phyloP scores from a whole-genome alignment of 2,329 filamentous ascomycete species.

The Didymella keratinophila region DNA sequence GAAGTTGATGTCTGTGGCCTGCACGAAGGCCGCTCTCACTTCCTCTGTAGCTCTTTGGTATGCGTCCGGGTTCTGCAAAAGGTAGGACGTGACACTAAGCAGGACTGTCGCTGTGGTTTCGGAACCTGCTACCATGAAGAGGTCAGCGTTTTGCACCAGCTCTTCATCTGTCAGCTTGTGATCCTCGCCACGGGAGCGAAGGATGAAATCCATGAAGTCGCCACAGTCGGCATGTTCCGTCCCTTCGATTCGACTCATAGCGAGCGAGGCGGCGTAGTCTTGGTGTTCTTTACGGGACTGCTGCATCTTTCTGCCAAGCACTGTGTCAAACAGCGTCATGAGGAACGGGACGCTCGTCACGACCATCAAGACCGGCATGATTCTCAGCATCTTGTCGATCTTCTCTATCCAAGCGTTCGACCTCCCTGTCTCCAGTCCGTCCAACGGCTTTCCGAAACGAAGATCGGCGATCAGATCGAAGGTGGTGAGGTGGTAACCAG shows the following conservation, averaged over 20 bases:
- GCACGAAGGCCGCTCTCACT: slow-evolving; percentile 26
- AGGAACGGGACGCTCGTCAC: slow-evolving; percentile 17
- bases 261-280: slow-evolving; percentile 16
- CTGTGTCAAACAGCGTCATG: slow-evolving; percentile 11
- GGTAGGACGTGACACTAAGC: slow-evolving; percentile 24
- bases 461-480: slow-evolving; percentile 40
- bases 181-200: slow-evolving; percentile 15
- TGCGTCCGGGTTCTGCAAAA: slow-evolving; percentile 22
- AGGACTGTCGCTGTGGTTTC: slow-evolving; percentile 36
- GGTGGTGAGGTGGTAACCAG: slow-evolving; percentile 35
- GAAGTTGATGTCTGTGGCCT: slow-evolving; percentile 27
- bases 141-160: slow-evolving; percentile 18
- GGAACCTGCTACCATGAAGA: slow-evolving; percentile 32
- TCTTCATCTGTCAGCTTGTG: slow-evolving; percentile 19
- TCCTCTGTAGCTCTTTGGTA: slow-evolving; percentile 22
- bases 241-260: slow-evolving; percentile 18
- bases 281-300: slow-evolving; percentile 19
- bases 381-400: slow-evolving; percentile 19
- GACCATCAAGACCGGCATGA: slow-evolving; percentile 18
- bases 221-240: slow-evolving; percentile 15
- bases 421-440: slow-evolving; percentile 24
- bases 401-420: slow-evolving; percentile 22
- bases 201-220: slow-evolving; percentile 23
- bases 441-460: slow-evolving; percentile 32
- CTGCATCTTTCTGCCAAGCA: slow-evolving; percentile 18